These are phyloP conservation scores for Candida easanensis DNA, from an alignment of 805 yeast genomes.

Conservation along the genomic window DNA sequence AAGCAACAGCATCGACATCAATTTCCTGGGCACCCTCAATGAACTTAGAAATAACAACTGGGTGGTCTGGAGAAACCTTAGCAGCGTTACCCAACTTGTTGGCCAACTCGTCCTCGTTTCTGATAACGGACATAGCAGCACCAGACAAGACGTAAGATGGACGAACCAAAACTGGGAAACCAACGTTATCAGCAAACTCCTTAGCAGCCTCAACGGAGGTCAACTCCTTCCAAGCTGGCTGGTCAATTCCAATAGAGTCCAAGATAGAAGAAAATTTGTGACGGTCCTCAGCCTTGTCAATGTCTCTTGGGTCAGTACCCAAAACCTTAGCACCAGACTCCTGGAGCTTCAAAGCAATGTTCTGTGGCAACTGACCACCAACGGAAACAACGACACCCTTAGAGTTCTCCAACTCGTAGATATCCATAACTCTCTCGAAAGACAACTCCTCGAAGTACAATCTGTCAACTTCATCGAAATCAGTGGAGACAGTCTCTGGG, in stretches of 20 bases:
- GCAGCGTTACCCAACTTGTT: constrained; percentile 83
- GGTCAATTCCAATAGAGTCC: constrained; percentile 91
- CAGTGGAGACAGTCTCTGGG: constrained; percentile 98
- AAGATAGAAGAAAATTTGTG: constrained; percentile 94
- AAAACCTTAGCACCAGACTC: constrained; percentile 79
- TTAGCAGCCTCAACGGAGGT: constrained; percentile 84
- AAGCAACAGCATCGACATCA: constrained; percentile 95
- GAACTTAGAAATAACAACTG: constrained; percentile 95
- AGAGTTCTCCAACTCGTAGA: constrained; percentile 87
- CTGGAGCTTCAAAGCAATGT: constrained; percentile 86
- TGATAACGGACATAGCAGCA: constrained; percentile 97
- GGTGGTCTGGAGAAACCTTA: constrained; percentile 91
- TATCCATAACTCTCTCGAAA: constrained; percentile 95
- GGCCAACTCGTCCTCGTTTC: constrained; percentile 74
- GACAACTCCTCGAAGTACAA: constrained; percentile 94
- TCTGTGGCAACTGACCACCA: constrained; percentile 98
- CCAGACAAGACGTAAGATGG: constrained; percentile 97
- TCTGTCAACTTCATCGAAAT: constrained; percentile 97
- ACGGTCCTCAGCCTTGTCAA: constrained; percentile 97
- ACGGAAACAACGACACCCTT: constrained; percentile 92
- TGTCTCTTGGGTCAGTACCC: constrained; percentile 93
- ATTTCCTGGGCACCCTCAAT: constrained; percentile 96
- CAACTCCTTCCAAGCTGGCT: constrained; percentile 97
- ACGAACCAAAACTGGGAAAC: constrained; percentile 94
- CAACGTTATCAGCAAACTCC: constrained; percentile 77